phyloP scores from a whole-genome alignment of 73 alveolate genomes.

The Stentor roeselii region DNA sequence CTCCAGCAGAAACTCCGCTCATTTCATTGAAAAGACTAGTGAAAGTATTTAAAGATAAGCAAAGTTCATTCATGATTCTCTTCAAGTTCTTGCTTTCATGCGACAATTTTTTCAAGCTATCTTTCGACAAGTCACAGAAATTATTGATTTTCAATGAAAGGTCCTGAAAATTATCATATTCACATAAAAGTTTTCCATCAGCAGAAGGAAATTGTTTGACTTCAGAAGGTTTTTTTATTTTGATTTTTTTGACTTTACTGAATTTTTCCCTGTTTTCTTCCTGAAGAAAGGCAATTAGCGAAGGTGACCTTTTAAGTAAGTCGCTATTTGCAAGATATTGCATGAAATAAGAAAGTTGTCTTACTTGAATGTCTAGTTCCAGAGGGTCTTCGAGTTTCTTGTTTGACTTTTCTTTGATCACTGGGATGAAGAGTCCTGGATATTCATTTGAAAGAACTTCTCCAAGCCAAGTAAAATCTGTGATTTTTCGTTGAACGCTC shows the following conservation, averaged over 20 bases:
- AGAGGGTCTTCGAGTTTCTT: neutral
- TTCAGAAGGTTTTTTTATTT: neutral
- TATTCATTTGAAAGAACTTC: neutral
- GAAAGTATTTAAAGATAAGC: too few species aligned
- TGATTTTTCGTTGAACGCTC: neutral
- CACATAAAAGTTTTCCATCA: neutral
- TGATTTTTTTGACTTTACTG: neutral
- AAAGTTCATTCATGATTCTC: neutral
- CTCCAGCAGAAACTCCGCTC: neutral
- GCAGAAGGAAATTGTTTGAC: neutral
- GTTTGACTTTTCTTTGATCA: neutral
- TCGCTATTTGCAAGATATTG: neutral
- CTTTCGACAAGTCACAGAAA: neutral
- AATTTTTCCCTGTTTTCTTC: conserved; percentile 1
- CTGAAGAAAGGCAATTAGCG: neutral
- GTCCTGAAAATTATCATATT: neutral
- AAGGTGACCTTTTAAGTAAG: neutral
- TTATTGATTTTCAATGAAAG: neutral
- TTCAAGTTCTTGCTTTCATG: conserved; percentile 1
- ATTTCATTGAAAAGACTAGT: neutral
- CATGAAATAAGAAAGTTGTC: neutral
- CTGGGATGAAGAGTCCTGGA: neutral
- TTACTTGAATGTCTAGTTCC: conserved; percentile 1
- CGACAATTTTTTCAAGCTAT: neutral
- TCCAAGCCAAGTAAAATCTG: conserved; percentile 20